phyloP scores from a whole-genome alignment of 2,329 filamentous ascomycete species.

The Fusarium citri region DNA sequence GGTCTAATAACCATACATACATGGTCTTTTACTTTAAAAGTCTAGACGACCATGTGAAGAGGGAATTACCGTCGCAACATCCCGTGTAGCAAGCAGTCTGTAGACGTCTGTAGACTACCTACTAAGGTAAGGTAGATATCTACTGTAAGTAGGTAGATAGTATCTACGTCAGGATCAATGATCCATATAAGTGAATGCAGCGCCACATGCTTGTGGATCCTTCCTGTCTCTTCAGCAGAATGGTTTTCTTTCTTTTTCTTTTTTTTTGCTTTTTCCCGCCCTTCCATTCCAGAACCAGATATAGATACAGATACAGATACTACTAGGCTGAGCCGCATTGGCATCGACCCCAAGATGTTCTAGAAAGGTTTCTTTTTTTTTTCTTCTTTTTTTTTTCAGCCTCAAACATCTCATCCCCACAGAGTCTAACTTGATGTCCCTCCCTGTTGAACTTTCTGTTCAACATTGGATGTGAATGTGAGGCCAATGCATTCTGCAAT shows the following conservation, averaged over 20 bases:
- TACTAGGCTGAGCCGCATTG: conserved; percentile 40
- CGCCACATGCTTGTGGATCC: conserved; percentile 44
- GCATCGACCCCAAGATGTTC: conserved; percentile 38
- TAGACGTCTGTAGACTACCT: neutral
- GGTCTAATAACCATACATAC: neutral
- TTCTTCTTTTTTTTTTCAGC: conserved; percentile 37
- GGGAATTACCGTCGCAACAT: conserved; percentile 16
- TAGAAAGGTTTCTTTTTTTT: conserved; percentile 22
- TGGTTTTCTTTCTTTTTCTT: neutral
- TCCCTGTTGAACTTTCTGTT: neutral
- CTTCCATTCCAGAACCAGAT: conserved; percentile 36
- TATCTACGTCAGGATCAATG: conserved; percentile 20
- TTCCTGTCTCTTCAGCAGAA: conserved; percentile 21
- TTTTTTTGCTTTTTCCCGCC: conserved; percentile 24
- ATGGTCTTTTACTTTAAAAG: neutral
- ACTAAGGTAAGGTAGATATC: too few species aligned
- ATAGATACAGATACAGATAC: neutral
- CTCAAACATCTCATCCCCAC: conserved; percentile 38
- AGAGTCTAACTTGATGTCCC: conserved; percentile 10
- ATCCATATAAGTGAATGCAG: conserved; percentile 38
- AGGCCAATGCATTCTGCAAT: conserved; percentile 14
- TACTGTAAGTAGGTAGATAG: too few species aligned
- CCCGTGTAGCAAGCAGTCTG: neutral
- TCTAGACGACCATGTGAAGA: conserved; percentile 3
- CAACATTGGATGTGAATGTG: conserved; percentile 1